Evolutionary conservation across 2,329 filamentous ascomycete species (phyloP).

Genomic region (Sporothrix variecibatus): DNA sequence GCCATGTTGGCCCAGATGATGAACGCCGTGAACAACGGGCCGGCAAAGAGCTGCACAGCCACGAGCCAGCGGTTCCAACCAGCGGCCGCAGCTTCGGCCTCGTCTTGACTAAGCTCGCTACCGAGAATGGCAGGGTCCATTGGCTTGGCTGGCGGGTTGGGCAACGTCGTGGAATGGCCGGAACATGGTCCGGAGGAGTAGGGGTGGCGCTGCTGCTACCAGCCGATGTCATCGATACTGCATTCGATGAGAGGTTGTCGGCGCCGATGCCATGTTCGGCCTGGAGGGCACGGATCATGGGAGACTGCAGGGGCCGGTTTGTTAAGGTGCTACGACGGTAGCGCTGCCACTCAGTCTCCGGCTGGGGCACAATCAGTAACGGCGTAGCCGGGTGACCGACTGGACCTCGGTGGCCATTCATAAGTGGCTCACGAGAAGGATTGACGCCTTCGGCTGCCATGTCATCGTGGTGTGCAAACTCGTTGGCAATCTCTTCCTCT

Average conservation of each 20-base stretch:
- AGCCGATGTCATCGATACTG: conserved; percentile 20
- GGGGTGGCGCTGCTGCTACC: neutral
- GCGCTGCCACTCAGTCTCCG: conserved; percentile 61
- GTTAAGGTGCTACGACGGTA: conserved; percentile 52
- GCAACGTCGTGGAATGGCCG: conserved; percentile 4
- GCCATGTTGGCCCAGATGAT: conserved; percentile 71
- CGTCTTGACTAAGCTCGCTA: conserved; percentile 30
- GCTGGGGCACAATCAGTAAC: conserved; percentile 36
- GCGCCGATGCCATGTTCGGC: neutral
- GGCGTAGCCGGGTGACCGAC: neutral
- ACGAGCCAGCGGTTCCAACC: conserved; percentile 90
- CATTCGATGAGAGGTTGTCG: conserved; percentile 20
- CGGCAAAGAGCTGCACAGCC: conserved; percentile 79
- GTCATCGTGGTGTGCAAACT: neutral
- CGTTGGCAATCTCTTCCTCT: conserved; percentile 34
- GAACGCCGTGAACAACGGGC: conserved; percentile 78
- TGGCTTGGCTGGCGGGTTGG: conserved; percentile 16
- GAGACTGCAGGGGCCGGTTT: neutral
- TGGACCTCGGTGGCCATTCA: neutral
- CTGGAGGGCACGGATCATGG: neutral
- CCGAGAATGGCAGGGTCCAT: conserved; percentile 28
- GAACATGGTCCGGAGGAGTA: neutral
- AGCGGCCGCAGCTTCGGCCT: neutral
- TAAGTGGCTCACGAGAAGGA: neutral
- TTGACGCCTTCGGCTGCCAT: neutral